Evolutionary conservation across 169 alveolate genomes (phyloP), one percentile per base, ranked within the genome.

Genomic region (Blepharisma undulans): DNA sequence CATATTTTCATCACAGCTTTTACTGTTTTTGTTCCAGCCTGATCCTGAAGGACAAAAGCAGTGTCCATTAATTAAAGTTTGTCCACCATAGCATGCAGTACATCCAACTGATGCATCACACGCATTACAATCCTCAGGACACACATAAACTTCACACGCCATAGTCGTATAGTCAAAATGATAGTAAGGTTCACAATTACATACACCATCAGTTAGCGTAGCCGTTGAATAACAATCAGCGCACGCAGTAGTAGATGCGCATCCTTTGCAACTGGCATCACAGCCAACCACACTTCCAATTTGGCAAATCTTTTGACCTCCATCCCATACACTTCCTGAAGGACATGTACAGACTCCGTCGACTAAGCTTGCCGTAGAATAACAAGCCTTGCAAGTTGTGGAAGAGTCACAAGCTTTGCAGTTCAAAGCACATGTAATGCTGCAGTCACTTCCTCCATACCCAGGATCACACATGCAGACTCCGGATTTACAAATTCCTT

Each of bases 371-470:
- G 66, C 66, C 7, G 66, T 48, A 10, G 66, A 48, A 48, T 48
- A 48, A 72, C 80, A 72, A 72, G 80, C 10, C 80, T 25, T 25
- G 29, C 80, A 72, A 12, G 33, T 29, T 25, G 80, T 72, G 7
- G 86, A 10, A 32, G 61, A 27, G 7, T 22, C 25, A 6, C 86
- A 78, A 4, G 34, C 60, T 27, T 25, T 32, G 30, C 86, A 78
- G 71, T 32, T 32, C 16, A 0, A 7, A 27, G 86, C 10, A 22
- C 86, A 78, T 2, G 60, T 30, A 25, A 59, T 7, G 25, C 76
- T 32, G 77, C 91, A 86, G 66, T 86, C 80, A 10, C 27, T 18
- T n/a, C 60, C 91, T 86, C 84, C 82, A 86, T 30, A 86, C 59
- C 91, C 91, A 27, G 80, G 36, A 60, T 27, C 76, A 86, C 91